Evolutionary conservation across 2,329 filamentous ascomycete genomes (phyloP).

Genomic region (Hirsutella minnesotensis): DNA sequence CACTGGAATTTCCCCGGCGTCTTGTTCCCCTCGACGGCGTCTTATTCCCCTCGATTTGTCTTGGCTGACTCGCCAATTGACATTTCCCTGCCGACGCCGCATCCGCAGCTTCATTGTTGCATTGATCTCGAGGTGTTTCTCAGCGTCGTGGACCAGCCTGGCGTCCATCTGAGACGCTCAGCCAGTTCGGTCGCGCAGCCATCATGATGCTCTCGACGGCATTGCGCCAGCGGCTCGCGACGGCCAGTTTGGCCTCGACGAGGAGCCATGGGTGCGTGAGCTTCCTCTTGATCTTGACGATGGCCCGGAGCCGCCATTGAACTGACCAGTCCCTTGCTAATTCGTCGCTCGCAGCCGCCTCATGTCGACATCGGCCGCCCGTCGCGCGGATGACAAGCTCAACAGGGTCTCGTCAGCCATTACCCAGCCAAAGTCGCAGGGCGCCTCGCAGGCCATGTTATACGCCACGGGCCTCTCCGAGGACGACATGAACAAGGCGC

Average conservation of each 20-base stretch:
- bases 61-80: not conserved
- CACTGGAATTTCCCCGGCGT: constrained; percentile 4
- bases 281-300: not conserved
- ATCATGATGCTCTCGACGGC: constrained; percentile 9
- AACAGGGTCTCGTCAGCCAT: constrained; percentile 79
- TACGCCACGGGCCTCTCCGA: constrained; percentile 87
- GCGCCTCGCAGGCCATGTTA: constrained; percentile 96
- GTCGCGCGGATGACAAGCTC: constrained; percentile 43
- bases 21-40: not conserved
- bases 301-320: not conserved
- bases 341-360: constrained; percentile 35
- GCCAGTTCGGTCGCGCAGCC: not conserved
- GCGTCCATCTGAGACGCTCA: not conserved
- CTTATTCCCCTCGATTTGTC: not conserved
- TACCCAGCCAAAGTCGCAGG: constrained; percentile 96
- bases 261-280: constrained; percentile 8
- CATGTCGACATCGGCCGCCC: constrained; percentile 37
- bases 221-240: constrained; percentile 9
- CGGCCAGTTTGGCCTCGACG: constrained; percentile 4
- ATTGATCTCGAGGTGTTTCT: not conserved
- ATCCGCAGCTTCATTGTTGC: no score
- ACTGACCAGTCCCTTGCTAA: no score
- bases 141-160: not conserved
- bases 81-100: not conserved
- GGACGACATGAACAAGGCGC: constrained; percentile 86